Base-by-base conservation (phyloP, 768 basidiomycete species). In the Pleurotus pulmonarius region DNA sequence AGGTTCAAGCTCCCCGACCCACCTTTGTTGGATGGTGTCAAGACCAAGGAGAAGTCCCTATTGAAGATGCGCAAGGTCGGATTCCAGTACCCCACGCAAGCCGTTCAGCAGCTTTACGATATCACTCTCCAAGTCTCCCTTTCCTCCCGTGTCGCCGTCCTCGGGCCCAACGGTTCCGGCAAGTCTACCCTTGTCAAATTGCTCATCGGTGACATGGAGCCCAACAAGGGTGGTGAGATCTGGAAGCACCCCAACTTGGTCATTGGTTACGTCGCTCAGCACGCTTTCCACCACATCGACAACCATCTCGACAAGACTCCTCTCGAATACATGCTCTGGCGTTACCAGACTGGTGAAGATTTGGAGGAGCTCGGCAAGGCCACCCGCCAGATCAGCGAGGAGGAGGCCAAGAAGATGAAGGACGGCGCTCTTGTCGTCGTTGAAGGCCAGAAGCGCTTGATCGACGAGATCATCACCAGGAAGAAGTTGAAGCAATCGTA, bases 201-300 rank as follows among this genome's bases (percentile, higher is more conserved):
- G 56, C 86, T 98, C 69, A 96, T 92, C 60, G 95, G 94, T 62
- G 95, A 98, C 73, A 90, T 91, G 82, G 95, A 98, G 75, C 81
- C 90, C 61, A 97, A 97, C 85, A 89, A 86, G 77, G 92, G 92
- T 60, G 95, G 95, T 81, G 92, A 94, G 75, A 87, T 90, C 75
- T 98, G 95, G 95, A 98, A 95, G 80, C 95, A 98, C 79, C 95
- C 95, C 60, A 98, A 98, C 83, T 82, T 98, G 85, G 95, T 98
- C 77, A 96, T 98, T 61, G 95, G 95, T 68, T 98, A 98, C 77
- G 95, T 98, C 63, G 95, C 95, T 41, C 95, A 98, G 75, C 95
- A 98, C 75, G 95, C 95, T 59, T 98, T 98, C 94, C 95, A 98
- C 81, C 95, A 98, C 74, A 98, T 98, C 69, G 95, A 98, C 72